These are phyloP conservation scores for Paspalum vaginatum DNA, from an alignment of 176 grass and related monocot genomes.

Conservation along the genomic window DNA sequence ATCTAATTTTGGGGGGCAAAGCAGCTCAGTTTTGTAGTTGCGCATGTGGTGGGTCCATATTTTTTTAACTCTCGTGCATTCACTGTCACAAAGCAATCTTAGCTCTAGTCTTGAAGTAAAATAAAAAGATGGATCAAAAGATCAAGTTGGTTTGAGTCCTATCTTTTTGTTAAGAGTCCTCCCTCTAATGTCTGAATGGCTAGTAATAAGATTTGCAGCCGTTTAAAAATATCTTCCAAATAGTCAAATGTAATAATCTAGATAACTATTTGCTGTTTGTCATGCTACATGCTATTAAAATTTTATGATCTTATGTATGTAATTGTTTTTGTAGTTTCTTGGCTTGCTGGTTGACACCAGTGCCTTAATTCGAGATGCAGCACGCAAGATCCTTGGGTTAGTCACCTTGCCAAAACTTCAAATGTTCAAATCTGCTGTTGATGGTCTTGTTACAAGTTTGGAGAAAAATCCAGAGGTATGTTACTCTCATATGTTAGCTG, in stretches of 20 bases:
- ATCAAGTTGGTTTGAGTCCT: not conserved
- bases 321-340: conserved; percentile 68
- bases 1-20: not conserved
- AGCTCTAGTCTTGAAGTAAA: not conserved
- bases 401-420: conserved; percentile 75
- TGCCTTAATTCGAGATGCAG: conserved; percentile 52
- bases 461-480: conserved; percentile 81
- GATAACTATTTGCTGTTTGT: conserved; percentile 17
- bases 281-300: conserved; percentile 5
- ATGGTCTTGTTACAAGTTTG: conserved; percentile 72
- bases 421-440: conserved; percentile 71
- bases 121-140: not conserved
- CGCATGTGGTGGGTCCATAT: not conserved
- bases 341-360: conserved; percentile 69
- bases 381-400: conserved; percentile 64
- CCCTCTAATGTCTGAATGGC: not conserved
- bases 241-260: not conserved
- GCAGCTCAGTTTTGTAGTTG: not conserved
- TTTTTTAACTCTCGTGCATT: not conserved
- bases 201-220: not conserved
- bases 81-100: not conserved
- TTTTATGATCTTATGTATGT: conserved; percentile 32
- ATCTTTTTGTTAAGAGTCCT: not conserved
- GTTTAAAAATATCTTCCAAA: not conserved
- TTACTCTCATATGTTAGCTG: conserved; percentile 28